Conservation (phyloP, 176 grass and related monocot species). For the Oryza glumipatula region DNA sequence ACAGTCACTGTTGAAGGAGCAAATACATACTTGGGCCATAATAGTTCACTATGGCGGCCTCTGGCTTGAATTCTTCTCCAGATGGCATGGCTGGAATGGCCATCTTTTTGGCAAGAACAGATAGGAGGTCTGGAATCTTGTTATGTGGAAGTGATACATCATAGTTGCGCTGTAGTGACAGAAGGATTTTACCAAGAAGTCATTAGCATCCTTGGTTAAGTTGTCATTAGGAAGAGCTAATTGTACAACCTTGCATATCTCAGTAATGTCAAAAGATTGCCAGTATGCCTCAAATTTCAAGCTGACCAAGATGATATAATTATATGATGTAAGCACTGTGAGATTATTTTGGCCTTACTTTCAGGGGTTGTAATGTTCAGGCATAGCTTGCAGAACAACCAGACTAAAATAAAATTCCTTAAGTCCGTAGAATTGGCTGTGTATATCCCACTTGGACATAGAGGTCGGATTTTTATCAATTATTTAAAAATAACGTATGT, state of each 20-base stretch:
- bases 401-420: neutral
- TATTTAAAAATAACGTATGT: neutral
- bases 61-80: conserved; percentile 68
- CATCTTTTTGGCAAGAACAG: conserved; percentile 74
- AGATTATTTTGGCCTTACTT: neutral
- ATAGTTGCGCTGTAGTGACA: conserved; percentile 75
- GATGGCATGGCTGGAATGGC: conserved; percentile 67
- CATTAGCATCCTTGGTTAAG: neutral
- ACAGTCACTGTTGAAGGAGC: neutral
- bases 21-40: conserved; percentile 83
- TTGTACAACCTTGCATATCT: neutral
- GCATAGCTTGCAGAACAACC: neutral
- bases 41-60: conserved; percentile 94
- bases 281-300: conserved; percentile 7
- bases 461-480: too few relatives aligned
- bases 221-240: neutral
- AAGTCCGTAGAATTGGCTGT: neutral
- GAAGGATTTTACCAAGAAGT: conserved; percentile 6
- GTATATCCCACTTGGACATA: too few relatives aligned
- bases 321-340: neutral
- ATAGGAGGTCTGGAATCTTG: conserved; percentile 71
- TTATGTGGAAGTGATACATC: conserved; percentile 79
- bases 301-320: neutral
- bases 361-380: neutral
- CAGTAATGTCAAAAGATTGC: neutral